Evolutionary conservation across 2,329 filamentous ascomycete species (phyloP).

Genomic region (Blastomyces gilchristii): DNA sequence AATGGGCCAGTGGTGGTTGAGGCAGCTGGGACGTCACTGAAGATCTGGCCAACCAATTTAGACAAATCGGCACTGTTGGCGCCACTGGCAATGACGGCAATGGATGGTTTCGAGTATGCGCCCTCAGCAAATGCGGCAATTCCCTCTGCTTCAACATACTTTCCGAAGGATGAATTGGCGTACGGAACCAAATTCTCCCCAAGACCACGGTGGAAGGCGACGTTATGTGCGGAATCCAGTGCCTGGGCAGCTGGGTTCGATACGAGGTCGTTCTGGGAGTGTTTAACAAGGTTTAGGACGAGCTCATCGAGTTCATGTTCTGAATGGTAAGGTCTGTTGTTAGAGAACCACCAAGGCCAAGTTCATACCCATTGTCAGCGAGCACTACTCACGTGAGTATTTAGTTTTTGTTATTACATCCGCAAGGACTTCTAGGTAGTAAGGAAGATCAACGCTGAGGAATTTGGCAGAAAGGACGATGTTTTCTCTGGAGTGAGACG

Average conservation of each 20-base stretch:
- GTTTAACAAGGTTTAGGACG: slow-evolving; percentile 63
- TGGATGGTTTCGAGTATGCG: slow-evolving; percentile 81
- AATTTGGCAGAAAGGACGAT: slow-evolving; percentile 89
- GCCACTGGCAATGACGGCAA: slow-evolving; percentile 85
- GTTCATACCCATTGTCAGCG: neutral
- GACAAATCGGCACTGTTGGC: slow-evolving; percentile 63
- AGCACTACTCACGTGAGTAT: slow-evolving; percentile 52
- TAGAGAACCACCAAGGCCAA: neutral
- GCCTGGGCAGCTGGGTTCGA: slow-evolving; percentile 57
- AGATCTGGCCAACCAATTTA: slow-evolving; percentile 92
- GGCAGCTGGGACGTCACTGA: slow-evolving; percentile 55
- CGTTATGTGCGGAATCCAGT: slow-evolving; percentile 70
- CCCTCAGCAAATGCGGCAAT: slow-evolving; percentile 65
- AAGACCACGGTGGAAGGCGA: slow-evolving; percentile 90
- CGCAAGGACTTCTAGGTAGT: slow-evolving; percentile 90
- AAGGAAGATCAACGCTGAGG: slow-evolving; percentile 88
- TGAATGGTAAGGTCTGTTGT: slow-evolving; percentile 30
- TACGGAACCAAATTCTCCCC: slow-evolving; percentile 67
- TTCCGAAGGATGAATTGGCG: slow-evolving; percentile 58
- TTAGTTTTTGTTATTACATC: slow-evolving; percentile 85
- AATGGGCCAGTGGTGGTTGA: slow-evolving; percentile 42
- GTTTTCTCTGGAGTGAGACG: slow-evolving; percentile 88
- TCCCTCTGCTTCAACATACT: slow-evolving; percentile 68
- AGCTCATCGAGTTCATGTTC: slow-evolving; percentile 88
- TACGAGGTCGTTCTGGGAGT: slow-evolving; percentile 65